A percentile compares a stretch with the other conserved stretches of the same genome.
Conservation (phyloP, 176 grass and related monocot genomes). For the Chrysopogon serrulatus region DNA sequence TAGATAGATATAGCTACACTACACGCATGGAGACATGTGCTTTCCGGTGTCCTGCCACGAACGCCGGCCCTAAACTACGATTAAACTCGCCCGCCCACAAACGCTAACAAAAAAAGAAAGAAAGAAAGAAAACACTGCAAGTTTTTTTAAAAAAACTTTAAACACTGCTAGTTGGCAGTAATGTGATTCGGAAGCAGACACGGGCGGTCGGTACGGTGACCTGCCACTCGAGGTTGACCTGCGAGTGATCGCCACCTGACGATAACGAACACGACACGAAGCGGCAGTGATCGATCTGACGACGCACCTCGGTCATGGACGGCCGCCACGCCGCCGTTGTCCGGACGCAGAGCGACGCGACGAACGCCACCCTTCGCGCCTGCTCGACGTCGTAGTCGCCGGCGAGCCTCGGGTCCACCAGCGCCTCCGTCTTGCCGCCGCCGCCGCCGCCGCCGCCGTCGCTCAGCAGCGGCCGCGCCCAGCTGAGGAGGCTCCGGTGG, state of each 20-base stretch:
- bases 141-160: no score
- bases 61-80: slow-evolving; percentile 1
- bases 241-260: neutral
- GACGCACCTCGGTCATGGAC: slow-evolving; percentile 85
- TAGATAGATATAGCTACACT: neutral
- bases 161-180: slow-evolving; percentile 1
- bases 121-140: neutral
- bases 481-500: slow-evolving; percentile 82
- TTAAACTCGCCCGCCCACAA: neutral
- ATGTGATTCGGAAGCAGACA: neutral
- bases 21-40: slow-evolving; percentile 27
- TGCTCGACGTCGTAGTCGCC: slow-evolving; percentile 54
- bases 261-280: neutral
- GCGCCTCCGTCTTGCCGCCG: slow-evolving; percentile 41
- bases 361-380: slow-evolving; percentile 58
- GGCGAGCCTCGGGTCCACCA: slow-evolving; percentile 59
- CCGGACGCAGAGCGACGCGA: slow-evolving; percentile 72
- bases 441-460: no score
- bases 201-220: neutral
- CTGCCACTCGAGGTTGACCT: neutral
- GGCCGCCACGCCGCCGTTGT: slow-evolving; percentile 61
- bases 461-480: no score
- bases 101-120: neutral
- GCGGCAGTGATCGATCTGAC: no score
- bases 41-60: neutral